Conservation (phyloP, 192 early-diverging fungal genomes). For the Linnemannia elongata region DNA sequence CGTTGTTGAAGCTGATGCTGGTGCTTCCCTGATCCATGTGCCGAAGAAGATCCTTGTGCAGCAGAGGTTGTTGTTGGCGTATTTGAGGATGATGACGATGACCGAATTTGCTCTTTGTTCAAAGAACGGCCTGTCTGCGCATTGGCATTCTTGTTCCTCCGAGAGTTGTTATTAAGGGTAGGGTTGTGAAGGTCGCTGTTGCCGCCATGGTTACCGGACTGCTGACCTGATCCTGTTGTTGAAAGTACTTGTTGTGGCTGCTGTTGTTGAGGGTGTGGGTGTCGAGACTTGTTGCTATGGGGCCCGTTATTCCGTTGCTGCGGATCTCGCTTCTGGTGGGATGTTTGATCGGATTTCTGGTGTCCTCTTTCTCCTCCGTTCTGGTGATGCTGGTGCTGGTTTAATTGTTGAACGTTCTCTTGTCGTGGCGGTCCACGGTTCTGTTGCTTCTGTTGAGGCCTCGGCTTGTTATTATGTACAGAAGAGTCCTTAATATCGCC, state of each 20-base stretch:
- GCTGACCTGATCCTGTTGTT: neutral
- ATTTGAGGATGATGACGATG: slow-evolving; percentile 12
- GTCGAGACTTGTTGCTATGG: neutral
- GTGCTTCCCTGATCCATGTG: neutral
- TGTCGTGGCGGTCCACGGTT: neutral
- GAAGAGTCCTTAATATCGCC: neutral
- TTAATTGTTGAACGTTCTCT: neutral
- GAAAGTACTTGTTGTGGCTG: neutral
- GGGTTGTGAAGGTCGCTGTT: neutral
- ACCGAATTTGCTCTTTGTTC: neutral
- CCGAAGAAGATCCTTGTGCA: no score
- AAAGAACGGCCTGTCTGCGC: slow-evolving; percentile 30
- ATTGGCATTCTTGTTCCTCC: slow-evolving; percentile 4
- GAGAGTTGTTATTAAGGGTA: neutral
- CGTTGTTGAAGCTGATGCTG: neutral
- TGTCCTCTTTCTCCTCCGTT: neutral
- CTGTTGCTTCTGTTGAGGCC: slow-evolving; percentile 5
- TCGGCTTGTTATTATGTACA: neutral
- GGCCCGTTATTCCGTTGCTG: neutral
- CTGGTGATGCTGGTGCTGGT: slow-evolving; percentile 7
- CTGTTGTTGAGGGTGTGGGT: neutral
- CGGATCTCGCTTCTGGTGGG: neutral
- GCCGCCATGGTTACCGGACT: slow-evolving; percentile 18
- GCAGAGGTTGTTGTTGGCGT: neutral
- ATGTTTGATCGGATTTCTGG: neutral